Evolutionary conservation across 257 asterid genomes (phyloP).

Genomic region (Paulownia fortunei): DNA sequence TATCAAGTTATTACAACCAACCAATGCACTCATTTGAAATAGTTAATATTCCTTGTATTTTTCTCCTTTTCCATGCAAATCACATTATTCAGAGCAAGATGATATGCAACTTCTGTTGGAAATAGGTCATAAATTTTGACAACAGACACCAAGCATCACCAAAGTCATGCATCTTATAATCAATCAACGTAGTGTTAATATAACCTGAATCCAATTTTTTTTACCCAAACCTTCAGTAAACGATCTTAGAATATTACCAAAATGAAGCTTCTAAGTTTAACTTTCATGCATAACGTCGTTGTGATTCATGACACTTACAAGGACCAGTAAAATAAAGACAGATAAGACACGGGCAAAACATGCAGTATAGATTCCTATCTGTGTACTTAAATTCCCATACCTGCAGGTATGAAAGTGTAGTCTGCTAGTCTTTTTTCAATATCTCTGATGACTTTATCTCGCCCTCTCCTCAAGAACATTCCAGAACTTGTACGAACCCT

Average conservation of each 20-base stretch:
- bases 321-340: background rate
- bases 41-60: background rate
- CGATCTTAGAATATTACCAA: background rate
- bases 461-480: conserved; percentile 77
- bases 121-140: background rate
- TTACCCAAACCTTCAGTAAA: background rate
- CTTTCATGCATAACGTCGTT: background rate
- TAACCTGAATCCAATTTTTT: background rate
- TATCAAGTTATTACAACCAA: background rate
- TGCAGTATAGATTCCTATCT: background rate
- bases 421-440: conserved; percentile 89
- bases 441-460: conserved; percentile 63
- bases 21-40: background rate
- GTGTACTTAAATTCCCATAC: conserved; percentile 40
- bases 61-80: background rate
- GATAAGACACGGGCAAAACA: conserved; percentile 3
- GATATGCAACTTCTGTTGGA: background rate
- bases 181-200: background rate
- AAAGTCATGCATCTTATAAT: background rate
- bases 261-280: background rate
- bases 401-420: conserved; percentile 84
- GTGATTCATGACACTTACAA: background rate
- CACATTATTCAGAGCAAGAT: background rate
- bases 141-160: background rate
- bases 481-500: conserved; percentile 96